Conservation (phyloP, 176 grass and related monocot genomes). For the Aegilops longissima region DNA sequence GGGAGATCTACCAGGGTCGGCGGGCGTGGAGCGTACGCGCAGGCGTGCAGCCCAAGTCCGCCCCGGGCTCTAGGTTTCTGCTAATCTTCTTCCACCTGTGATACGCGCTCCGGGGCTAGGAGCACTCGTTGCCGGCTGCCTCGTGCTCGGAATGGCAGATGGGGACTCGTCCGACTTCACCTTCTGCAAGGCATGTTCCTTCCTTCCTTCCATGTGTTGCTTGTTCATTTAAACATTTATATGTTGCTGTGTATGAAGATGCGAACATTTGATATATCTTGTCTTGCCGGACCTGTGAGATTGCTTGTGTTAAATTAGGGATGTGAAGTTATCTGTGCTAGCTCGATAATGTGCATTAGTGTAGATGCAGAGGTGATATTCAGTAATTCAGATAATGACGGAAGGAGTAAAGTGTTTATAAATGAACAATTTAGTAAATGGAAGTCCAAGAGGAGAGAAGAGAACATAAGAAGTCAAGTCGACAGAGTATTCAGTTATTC, state of each 20-base stretch:
- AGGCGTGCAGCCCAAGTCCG: too few relatives aligned
- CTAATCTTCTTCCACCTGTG: too few relatives aligned
- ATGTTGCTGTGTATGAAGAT: background rate
- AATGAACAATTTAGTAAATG: background rate
- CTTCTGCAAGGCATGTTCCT: constrained; percentile 60
- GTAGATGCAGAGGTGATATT: background rate
- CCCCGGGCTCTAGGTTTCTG: too few relatives aligned
- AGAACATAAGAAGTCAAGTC: background rate
- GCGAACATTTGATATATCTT: background rate
- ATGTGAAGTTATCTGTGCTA: background rate
- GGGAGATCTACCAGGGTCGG: too few relatives aligned
- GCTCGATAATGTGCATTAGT: background rate
- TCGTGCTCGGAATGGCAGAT: constrained; percentile 43
- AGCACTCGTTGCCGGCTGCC: background rate
- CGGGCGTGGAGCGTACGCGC: too few relatives aligned
- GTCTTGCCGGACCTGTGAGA: background rate
- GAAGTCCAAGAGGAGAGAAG: background rate
- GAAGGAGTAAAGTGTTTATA: background rate
- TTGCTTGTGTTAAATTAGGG: background rate
- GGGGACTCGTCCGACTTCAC: constrained; percentile 80
- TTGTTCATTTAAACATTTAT: background rate
- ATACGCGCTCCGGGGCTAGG: background rate
- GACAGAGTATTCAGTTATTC: background rate
- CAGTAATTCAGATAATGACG: background rate
- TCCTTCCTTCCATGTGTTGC: background rate